Evolutionary conservation across 2,329 filamentous ascomycete genomes (phyloP), one percentile per base, ranked within the genome.

Genomic region (Hyphodiscus sp.): DNA sequence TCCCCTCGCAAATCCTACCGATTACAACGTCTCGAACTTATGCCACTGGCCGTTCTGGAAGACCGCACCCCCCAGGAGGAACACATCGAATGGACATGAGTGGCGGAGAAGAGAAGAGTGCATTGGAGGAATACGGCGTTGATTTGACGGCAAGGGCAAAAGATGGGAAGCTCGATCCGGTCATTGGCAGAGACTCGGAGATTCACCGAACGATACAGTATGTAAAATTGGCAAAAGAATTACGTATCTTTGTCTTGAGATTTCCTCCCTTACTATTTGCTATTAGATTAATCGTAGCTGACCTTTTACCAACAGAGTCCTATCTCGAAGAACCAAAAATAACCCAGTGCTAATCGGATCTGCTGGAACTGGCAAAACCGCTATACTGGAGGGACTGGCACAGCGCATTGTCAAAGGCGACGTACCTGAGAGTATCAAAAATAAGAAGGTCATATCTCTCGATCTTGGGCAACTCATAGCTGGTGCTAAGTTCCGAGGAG

Each of bases 381-480:
- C 92, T 1, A 89, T 96, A 49, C 74, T 96, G 2, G 92, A 97
- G 72, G 92, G 92, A 1, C 75, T 97, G 41, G 91, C 92, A 10
- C 82, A 94, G 66, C 80, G 94, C 41, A 97, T 99, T 60, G 87
- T 96, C 1, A 81, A 85, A 59, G 92, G 92, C 1, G 92, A 96
- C 71, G 91, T 97, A 0, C 92, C 94, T 0, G 94, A 97, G 71
- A 95, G 89, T 61, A 87, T 99, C 69, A 96, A 96, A 72, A 86
- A 96, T 63, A 97, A 97, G 71, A 79, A 85, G 50, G 92, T 99
- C 20, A 82, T 97, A 52, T 82, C 86, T 7, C 72, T 97, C 41
- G 94, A 99, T 64, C 77, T 99, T 5, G 94, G 94, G 1, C 90
- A 89, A 38, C 80, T 99, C 16, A 96, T 99, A 63, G 94, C 94